Base-by-base conservation (phyloP, 176 grass and related monocot species). In the Coix lacrymajobi region DNA sequence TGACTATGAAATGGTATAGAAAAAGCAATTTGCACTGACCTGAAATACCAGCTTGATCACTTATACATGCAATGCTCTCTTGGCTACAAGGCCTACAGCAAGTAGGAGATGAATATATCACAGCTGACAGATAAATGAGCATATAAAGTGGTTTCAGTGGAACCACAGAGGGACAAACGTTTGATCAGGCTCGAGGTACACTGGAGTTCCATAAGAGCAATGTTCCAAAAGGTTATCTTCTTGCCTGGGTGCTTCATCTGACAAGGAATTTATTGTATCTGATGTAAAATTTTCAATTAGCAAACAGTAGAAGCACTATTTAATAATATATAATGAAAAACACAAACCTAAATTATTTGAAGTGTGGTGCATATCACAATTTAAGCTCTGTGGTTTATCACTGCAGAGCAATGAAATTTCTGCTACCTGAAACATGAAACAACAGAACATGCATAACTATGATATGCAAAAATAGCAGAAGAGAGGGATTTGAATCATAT, bases 401-500 rank as follows among this genome's bases (percentile, higher is more conserved):
- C 65, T 78, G 79, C 88, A 90, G 57, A 86, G 65, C 83, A 90
- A 86, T 66, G 79, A 78, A 30, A 28, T 48, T 30, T 86, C 83
- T 73, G 65, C 28, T 82, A 57, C 20, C 88, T 89, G 57, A 72
- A 48, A 72, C 34, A 89, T 29, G 28, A 56, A 77, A 66, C 41
- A 85, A 33, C 7, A 57, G 81, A 71, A 52, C 12, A 81, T 76
- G 33, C 4, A 34, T n/a, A 34, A 75, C 17, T 26, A 22, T 13
- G 2, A 66, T 57, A 81, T 43, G 56, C 45, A 64, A 89, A 64
- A 37, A n/a, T 71, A 77, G 65, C 22, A 45, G 36, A 31, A 16
- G 5, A 22, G 25, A 62, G 11, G 3, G 52, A 71, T 58, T 16
- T 46, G 52, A 37, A 86, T 65, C 70, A 77, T 24, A 65, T 11